phyloP scores from a whole-genome alignment of 2,329 filamentous ascomycete genomes.

The Stachybotrys elegans region DNA sequence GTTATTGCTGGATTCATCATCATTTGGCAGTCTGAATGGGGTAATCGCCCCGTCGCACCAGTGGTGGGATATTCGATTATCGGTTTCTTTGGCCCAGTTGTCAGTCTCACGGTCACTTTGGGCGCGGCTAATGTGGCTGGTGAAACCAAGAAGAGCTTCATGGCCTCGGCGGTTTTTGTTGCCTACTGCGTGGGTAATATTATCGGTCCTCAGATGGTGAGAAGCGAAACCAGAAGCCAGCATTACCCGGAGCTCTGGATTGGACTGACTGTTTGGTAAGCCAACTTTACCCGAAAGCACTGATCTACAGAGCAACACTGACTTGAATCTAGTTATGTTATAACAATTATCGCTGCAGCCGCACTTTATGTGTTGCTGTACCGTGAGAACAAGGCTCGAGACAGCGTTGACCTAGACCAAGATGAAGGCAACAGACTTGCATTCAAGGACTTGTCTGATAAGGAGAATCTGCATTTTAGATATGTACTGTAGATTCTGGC shows the following conservation, averaged over 20 bases:
- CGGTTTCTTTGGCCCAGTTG: constrained; percentile 68
- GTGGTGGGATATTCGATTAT: constrained; percentile 69
- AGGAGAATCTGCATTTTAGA: constrained; percentile 61
- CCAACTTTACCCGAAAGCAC: no score
- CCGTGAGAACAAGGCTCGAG: constrained; percentile 52
- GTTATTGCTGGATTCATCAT: constrained; percentile 70
- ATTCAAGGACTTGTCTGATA: constrained; percentile 65
- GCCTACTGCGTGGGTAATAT: constrained; percentile 75
- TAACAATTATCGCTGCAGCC: constrained; percentile 55
- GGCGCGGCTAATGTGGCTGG: constrained; percentile 66
- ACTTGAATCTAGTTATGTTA: constrained; percentile 49
- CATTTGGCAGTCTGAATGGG: constrained; percentile 68
- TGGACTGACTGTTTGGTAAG: constrained; percentile 57
- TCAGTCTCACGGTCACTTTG: constrained; percentile 50
- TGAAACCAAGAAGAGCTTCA: constrained; percentile 73
- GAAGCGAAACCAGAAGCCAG: constrained; percentile 55
- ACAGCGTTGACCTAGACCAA: constrained; percentile 36
- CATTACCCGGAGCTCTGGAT: constrained; percentile 71
- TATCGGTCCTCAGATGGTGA: constrained; percentile 67
- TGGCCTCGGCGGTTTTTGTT: constrained; percentile 68
- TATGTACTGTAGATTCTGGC: neutral
- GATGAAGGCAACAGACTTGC: constrained; percentile 58
- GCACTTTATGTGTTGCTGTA: constrained; percentile 54
- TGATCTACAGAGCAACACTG: neutral
- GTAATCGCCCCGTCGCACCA: constrained; percentile 57